phyloP scores from a whole-genome alignment of 176 grass and related monocot species.

The Rhipidocladum racemiflorum region DNA sequence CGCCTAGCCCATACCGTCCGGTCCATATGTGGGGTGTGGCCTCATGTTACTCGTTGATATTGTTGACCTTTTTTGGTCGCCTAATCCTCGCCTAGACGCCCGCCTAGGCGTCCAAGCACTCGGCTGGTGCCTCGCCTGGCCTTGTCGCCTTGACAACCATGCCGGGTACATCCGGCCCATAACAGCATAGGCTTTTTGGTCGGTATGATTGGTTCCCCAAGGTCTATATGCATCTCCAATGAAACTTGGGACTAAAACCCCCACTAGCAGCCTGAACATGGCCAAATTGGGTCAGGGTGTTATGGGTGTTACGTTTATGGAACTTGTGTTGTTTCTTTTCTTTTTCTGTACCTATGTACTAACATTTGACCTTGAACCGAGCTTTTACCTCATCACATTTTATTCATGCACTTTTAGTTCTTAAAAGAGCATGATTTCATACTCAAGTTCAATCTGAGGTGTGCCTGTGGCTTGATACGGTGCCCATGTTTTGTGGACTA shows the following conservation, averaged over 20 bases:
- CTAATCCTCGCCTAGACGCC: no score
- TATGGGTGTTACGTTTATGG: background rate
- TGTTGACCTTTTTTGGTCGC: no score
- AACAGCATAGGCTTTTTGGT: background rate
- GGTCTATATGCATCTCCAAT: background rate
- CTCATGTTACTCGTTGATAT: no score
- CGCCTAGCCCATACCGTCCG: no score
- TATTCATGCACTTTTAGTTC: background rate
- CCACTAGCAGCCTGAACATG: background rate
- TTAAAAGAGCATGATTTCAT: constrained; percentile 1
- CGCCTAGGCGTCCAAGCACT: no score
- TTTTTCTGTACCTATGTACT: background rate
- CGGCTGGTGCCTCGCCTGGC: no score
- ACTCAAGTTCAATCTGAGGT: background rate
- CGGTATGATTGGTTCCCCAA: constrained; percentile 3
- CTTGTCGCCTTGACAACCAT: no score
- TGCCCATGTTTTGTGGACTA: background rate
- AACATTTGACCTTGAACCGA: background rate
- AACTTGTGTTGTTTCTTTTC: background rate
- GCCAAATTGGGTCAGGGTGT: background rate
- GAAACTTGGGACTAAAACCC: background rate
- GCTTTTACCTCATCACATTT: background rate
- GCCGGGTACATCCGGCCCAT: background rate
- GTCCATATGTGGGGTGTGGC: no score
- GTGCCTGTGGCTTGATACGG: background rate